These are phyloP conservation scores for Oropetium thomaeum DNA, from an alignment of 176 grass and related monocot species.

Conservation along the genomic window DNA sequence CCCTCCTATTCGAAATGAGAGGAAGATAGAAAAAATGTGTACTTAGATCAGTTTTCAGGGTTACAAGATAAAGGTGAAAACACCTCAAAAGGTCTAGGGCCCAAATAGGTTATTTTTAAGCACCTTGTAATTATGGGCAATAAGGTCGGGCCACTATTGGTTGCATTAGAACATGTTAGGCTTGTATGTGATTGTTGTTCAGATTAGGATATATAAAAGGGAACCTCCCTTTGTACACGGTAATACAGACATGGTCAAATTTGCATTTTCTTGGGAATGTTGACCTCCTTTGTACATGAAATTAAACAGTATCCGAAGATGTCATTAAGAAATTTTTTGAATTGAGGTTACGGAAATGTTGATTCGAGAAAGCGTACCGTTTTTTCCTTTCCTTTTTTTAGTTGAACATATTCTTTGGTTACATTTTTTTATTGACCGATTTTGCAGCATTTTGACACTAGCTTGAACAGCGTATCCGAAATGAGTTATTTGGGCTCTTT, in stretches of 20 bases:
- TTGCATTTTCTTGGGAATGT: conserved; percentile 32
- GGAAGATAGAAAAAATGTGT: conserved; percentile 16
- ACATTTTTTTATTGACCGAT: background rate
- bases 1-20: background rate
- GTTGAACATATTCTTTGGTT: background rate
- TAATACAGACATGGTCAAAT: background rate
- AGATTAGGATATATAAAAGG: conserved; percentile 32
- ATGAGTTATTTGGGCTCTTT: background rate
- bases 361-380: conserved; percentile 14
- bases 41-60: conserved; percentile 13
- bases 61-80: conserved; percentile 30
- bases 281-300: conserved; percentile 24
- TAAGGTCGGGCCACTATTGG: conserved; percentile 26
- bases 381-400: no score
- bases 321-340: background rate
- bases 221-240: conserved; percentile 5
- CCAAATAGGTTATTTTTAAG: conserved; percentile 22
- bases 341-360: background rate
- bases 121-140: conserved; percentile 33
- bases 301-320: background rate
- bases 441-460: background rate
- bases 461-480: background rate
- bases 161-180: conserved; percentile 29
- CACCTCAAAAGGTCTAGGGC: conserved; percentile 13
- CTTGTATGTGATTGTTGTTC: conserved; percentile 36